Evolutionary conservation across 139 green algal genomes (phyloP), one percentile per base, ranked within the genome.

Genomic region (Desmodesmus armatus): DNA sequence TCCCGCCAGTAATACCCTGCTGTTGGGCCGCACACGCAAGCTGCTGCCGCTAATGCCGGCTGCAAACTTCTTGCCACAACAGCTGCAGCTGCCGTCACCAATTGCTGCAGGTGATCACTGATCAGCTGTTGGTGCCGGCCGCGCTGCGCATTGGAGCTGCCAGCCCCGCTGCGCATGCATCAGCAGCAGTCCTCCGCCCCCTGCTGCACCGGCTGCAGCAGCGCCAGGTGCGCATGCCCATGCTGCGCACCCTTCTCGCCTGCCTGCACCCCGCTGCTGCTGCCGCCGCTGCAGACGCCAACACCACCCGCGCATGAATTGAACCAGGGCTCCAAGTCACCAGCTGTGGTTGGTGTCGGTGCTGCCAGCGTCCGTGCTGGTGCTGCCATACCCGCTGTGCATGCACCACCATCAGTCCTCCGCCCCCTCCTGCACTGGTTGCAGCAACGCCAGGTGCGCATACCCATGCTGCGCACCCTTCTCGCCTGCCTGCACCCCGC

Each of bases 141-240:
- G n/a, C n/a, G n/a, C n/a, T n/a, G n/a, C n/a, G n/a, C n/a, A n/a
- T n/a, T n/a, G n/a, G n/a, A n/a, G 69, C 31, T 33, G 35, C 37
- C 69, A 53, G 23, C 15, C 35, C 35, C 69, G 55, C 69, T 31
- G 21, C 37, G 69, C 69, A 75, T 49, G n/a, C n/a, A 44, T 1
- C 29, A 44, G 27, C 31, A 69, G 60, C n/a, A 41, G 21, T 63
- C 72, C 44, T 79, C 72, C 25, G 3, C 23, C 5, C 17, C 43
- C 44, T 79, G 43, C 72, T 79, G 43, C 72, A 79, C 72, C 19
- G 72, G 43, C 72, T 79, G 72, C 33, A 76, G 67, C 33, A 55
- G 67, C 67, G 11, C 17, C 43, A 44, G 6, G 3, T 31, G 15
- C 11, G 21, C 17, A 19, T 65, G 43, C 21, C 41, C 43, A 25